Evolutionary conservation across 202 grass and related monocot genomes (phyloP), one percentile per base, ranked within the genome.

Genomic region (Digitaria exilis): DNA sequence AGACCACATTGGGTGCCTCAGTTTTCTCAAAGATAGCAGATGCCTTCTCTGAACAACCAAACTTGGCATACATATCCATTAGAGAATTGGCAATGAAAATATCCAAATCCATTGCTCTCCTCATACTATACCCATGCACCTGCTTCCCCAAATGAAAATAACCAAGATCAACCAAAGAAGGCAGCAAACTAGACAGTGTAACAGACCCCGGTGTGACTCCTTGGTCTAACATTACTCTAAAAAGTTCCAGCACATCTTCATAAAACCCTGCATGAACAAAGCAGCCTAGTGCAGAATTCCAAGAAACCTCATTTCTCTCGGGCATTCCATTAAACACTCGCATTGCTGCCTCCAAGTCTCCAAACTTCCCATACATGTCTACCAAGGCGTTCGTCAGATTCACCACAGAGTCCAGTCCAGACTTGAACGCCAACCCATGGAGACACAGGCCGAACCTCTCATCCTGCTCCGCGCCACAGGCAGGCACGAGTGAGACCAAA

Each of bases 31-130:
- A 98, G 18, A 95, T 68, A 71, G 67, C 29, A 59, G 76, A 90
- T 28, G 84, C 90, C 80, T 88, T 91, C 25, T 83, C 76, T 28
- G 82, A 70, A 85, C 26, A 88, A 72, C 92, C 88, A 29, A 68
- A 91, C 71, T 98, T 98, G 21, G 92, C 88, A 82, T 98, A 98
- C 95, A 98, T 98, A 84, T 98, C 92, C 42, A 95, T 69, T 5
- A 91, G 74, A 56, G 92, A 95, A 57, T 98, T 98, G 21, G 92
- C 79, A 80, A 95, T 74, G 77, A 93, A 98, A 82, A 98, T 80
- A 88, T 95, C 90, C 0, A 60, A 79, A 44, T 88, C 81, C 79
- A 95, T 82, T 37, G 65, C 69, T 84, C 84, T 86, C 69, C 83
- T 93, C 34, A 98, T 60, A 66, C 80, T 64, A 66, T 90, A 95